phyloP scores from a whole-genome alignment of 139 green algal species.

The Chlamydomonas schloesseri region DNA sequence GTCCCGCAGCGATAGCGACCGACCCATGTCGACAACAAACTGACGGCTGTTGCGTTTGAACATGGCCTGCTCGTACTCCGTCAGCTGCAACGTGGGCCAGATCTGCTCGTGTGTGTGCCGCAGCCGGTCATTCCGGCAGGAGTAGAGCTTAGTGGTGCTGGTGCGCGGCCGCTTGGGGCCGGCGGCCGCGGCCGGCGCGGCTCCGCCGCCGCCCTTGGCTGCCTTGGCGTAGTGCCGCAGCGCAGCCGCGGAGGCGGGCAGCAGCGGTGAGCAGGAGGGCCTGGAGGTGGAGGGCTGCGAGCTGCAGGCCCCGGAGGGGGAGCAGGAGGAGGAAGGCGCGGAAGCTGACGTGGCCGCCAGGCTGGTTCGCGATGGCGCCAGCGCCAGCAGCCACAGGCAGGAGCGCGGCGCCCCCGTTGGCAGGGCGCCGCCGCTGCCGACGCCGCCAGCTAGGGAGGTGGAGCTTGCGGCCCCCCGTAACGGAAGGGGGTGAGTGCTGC shows the following conservation, averaged over 20 bases:
- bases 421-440: no score
- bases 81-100: constrained; percentile 58
- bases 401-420: no score
- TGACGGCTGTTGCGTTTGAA: constrained; percentile 54
- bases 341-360: no score
- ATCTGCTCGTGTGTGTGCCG: constrained; percentile 56
- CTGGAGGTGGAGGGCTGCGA: background rate
- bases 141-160: constrained; percentile 45
- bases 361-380: no score
- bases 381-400: no score
- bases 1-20: constrained; percentile 12
- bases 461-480: no score
- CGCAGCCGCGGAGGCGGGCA: no score
- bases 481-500: no score
- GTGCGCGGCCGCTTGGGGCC: constrained; percentile 18
- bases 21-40: constrained; percentile 53
- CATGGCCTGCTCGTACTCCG: constrained; percentile 40
- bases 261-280: background rate
- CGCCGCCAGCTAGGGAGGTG: no score
- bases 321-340: background rate
- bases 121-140: constrained; percentile 51
- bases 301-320: background rate
- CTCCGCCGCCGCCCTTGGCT: background rate
- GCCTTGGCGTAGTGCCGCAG: constrained; percentile 9
- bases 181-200: background rate